Evolutionary conservation across 345 rosid species (phyloP), one percentile per base, ranked within the genome.

Genomic region (Citrus mangshanensis): DNA sequence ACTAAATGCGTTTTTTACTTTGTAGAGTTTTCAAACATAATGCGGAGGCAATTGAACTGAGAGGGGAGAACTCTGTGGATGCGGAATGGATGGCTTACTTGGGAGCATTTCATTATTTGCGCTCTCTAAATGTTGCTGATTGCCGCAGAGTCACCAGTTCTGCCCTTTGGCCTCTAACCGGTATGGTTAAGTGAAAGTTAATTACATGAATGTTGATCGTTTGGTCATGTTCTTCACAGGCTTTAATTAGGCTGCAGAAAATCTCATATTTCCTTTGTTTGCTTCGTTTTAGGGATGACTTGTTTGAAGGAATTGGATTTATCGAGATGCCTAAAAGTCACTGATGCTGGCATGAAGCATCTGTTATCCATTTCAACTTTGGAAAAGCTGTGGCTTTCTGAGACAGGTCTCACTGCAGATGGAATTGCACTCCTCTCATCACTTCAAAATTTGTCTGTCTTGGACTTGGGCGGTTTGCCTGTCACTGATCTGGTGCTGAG

Each of bases 41-140:
- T 19, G 96, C 81, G 21, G 99, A 92, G 87, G 90, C 78, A 21
- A 81, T 92, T 58, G 92, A 93, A 84, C 87, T 95, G 6, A 81
- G 87, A 70, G 91, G 94, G 34, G 91, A 94, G 81, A 87, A 74
- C 81, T 82, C 82, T 51, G 89, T 96, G 65, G 94, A 96, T 78
- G 97, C 89, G 1, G 99, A 96, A 84, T 96, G 99, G 99, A 86
- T 89, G 91, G 98, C 96, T 0, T 95, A 92, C 81, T 65, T 93
- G 75, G 99, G 95, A 60, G 94, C 94, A n/a, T 95, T 91, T 40
- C 88, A 82, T 60, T 83, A 82, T 83, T 81, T 95, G 62, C 81
- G 79, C 12, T 84, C 82, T 42, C 83, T 96, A 73, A 89, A 86
- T 75, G 85, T 93, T 64, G 89, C 97, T 1, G 93, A 85, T 84